A percentile compares a stretch with the other conserved stretches of the same genome.
Conservation (phyloP, 2,329 filamentous ascomycete genomes). For the Cylindrodendrum hubeiense region DNA sequence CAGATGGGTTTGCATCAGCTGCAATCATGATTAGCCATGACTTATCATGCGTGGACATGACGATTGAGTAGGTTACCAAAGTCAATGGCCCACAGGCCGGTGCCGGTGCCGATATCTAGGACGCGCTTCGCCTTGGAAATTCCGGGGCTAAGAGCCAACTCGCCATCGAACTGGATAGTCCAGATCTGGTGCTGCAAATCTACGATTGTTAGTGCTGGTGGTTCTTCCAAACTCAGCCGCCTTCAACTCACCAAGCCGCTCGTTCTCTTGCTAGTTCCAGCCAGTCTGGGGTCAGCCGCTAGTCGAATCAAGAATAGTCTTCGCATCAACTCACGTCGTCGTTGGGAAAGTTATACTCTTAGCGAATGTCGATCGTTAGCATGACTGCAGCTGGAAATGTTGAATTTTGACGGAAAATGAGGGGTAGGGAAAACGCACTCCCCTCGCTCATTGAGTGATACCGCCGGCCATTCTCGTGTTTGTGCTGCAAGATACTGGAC, state of each 20-base stretch:
- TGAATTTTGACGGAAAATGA: neutral
- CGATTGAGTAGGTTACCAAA: slow-evolving; percentile 26
- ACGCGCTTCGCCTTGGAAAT: slow-evolving; percentile 36
- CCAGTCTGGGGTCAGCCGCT: neutral
- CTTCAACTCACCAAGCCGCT: slow-evolving; percentile 28
- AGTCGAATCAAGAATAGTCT: neutral
- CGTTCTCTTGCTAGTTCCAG: slow-evolving; percentile 28
- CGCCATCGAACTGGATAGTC: slow-evolving; percentile 27
- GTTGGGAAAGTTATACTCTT: slow-evolving; percentile 41
- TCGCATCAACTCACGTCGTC: slow-evolving; percentile 30
- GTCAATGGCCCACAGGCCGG: slow-evolving; percentile 44
- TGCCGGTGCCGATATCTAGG: slow-evolving; percentile 43
- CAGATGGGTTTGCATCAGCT: slow-evolving; percentile 33
- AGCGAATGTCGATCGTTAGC: neutral
- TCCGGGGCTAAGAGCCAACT: slow-evolving; percentile 27
- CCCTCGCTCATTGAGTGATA: slow-evolving; percentile 44
- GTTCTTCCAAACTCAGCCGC: neutral
- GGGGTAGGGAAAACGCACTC: slow-evolving; percentile 30
- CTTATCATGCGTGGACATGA: neutral
- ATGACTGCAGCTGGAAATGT: neutral
- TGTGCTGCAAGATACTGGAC: slow-evolving; percentile 28
- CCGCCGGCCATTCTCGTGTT: slow-evolving; percentile 42
- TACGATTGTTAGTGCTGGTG: slow-evolving; percentile 3
- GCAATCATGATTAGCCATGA: neutral
- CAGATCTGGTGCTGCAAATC: slow-evolving; percentile 34